Evolutionary conservation across 192 early-diverging fungal genomes (phyloP).

Genomic region (Nowakowskiella sp.): DNA sequence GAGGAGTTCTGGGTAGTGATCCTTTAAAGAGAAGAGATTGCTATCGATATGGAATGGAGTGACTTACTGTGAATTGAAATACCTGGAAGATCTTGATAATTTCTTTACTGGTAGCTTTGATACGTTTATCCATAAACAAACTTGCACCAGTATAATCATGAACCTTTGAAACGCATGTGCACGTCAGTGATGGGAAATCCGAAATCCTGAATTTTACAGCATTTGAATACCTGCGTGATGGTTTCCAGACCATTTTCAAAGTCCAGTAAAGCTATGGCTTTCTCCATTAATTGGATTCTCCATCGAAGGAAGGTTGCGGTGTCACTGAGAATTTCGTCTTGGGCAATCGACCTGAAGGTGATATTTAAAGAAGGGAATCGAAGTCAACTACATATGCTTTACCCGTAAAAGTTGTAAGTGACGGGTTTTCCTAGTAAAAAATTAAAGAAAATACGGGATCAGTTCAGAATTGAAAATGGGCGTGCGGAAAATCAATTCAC

Average conservation of each 20-base stretch:
- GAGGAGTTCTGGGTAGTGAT: constrained; percentile 30
- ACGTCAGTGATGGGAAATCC: too few species aligned
- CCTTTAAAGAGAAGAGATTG: too few species aligned
- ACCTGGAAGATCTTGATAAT: constrained; percentile 26
- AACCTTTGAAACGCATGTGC: background rate
- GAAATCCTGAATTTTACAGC: too few species aligned
- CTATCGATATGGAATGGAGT: too few species aligned
- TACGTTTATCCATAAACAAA: constrained; percentile 5
- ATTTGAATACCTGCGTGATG: constrained; percentile 6
- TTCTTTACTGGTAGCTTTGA: constrained; percentile 25
- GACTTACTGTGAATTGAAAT: too few species aligned
- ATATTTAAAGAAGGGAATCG: constrained; percentile 7
- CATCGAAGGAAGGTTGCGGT: constrained; percentile 23
- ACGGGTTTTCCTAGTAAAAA: constrained; percentile 11
- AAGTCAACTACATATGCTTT: background rate
- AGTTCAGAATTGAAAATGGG: too few species aligned
- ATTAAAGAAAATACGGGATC: background rate
- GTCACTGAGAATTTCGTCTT: constrained; percentile 13
- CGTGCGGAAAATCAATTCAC: background rate
- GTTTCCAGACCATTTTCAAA: constrained; percentile 4
- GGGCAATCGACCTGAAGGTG: background rate
- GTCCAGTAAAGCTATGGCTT: constrained; percentile 21
- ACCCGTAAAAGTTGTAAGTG: constrained; percentile 26
- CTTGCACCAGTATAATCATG: constrained; percentile 21
- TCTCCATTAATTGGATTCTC: constrained; percentile 29